Percentiles rank a stretch among this genome's conserved stretches.
phyloP scores from a whole-genome alignment of 78 protist species.

The Dictyostelium purpureum region DNA sequence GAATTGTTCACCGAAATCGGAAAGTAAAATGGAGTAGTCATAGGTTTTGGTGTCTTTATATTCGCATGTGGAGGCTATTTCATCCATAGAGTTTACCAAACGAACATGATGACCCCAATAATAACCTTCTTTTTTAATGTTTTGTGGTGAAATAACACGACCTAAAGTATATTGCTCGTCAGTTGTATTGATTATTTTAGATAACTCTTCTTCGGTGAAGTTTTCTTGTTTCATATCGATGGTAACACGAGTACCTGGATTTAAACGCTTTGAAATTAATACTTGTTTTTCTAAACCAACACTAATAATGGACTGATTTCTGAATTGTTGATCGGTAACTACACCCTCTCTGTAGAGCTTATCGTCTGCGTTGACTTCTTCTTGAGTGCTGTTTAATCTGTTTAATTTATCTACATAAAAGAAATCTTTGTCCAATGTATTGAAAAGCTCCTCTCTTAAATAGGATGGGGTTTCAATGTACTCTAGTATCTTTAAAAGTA shows the following conservation, averaged over 20 bases:
- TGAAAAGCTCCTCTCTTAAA: constrained; percentile 22
- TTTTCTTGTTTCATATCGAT: neutral
- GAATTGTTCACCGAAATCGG: constrained; percentile 1
- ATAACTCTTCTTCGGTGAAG: neutral
- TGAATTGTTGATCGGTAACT: neutral
- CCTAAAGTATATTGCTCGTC: neutral
- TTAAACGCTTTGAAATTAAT: neutral
- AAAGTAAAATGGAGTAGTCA: constrained; percentile 10
- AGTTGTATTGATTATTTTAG: neutral
- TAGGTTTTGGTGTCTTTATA: neutral
- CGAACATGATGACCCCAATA: constrained; percentile 70
- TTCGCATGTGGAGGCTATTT: neutral
- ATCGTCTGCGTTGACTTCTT: neutral
- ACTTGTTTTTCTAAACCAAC: constrained; percentile 43
- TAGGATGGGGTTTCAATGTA: constrained; percentile 50
- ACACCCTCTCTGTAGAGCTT: constrained; percentile 19
- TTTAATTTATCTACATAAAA: constrained; percentile 35
- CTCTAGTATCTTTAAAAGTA: constrained; percentile 38
- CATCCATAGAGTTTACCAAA: neutral
- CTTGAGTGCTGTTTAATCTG: neutral
- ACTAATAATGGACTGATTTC: neutral
- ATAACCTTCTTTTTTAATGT: constrained; percentile 40
- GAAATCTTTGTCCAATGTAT: constrained; percentile 27
- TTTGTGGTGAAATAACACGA: constrained; percentile 20
- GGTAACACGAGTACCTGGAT: constrained; percentile 43